A percentile compares a stretch with the other conserved stretches of the same genome.
Conservation (phyloP, 228 moss, liverwort and hornwort species). For the Sphagnum fallax region DNA sequence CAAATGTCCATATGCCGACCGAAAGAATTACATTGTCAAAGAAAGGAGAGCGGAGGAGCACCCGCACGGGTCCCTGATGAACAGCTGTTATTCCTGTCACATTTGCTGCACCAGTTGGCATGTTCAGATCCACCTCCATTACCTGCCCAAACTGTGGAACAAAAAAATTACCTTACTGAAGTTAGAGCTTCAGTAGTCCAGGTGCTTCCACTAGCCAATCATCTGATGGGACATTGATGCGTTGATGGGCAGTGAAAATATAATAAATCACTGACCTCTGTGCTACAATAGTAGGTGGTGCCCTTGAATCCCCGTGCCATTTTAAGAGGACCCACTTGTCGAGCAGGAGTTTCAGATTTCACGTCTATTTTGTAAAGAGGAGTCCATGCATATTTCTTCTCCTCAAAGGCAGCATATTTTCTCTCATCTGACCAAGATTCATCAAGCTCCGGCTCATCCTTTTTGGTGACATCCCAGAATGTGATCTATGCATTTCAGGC, state of each 20-base stretch:
- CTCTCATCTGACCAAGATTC: conserved; percentile 75
- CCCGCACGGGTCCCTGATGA: conserved; percentile 70
- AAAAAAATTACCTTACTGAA: neutral
- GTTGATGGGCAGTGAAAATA: no score
- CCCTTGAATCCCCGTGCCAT: conserved; percentile 30
- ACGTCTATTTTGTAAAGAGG: conserved; percentile 55
- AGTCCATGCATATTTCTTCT: conserved; percentile 74
- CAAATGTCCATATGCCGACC: conserved; percentile 85
- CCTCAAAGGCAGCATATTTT: conserved; percentile 50
- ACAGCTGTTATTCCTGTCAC: conserved; percentile 31
- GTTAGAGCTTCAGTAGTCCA: no score
- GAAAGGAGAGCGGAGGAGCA: conserved; percentile 61
- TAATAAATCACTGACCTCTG: conserved; percentile 45
- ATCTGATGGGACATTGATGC: neutral
- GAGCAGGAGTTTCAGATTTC: conserved; percentile 25
- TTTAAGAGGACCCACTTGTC: conserved; percentile 68
- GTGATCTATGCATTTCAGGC: conserved; percentile 38
- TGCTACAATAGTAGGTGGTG: conserved; percentile 35
- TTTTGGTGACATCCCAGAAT: conserved; percentile 80
- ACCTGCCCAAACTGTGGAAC: conserved; percentile 77
- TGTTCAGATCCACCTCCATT: conserved; percentile 57
- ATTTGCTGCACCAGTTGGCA: conserved; percentile 31
- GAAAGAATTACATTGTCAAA: conserved; percentile 70
- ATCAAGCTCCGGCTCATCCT: conserved; percentile 35
- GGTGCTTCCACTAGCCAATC: no score